phyloP scores from a whole-genome alignment of 2,329 filamentous ascomycete species.

The Plectosphaerella plurivora region DNA sequence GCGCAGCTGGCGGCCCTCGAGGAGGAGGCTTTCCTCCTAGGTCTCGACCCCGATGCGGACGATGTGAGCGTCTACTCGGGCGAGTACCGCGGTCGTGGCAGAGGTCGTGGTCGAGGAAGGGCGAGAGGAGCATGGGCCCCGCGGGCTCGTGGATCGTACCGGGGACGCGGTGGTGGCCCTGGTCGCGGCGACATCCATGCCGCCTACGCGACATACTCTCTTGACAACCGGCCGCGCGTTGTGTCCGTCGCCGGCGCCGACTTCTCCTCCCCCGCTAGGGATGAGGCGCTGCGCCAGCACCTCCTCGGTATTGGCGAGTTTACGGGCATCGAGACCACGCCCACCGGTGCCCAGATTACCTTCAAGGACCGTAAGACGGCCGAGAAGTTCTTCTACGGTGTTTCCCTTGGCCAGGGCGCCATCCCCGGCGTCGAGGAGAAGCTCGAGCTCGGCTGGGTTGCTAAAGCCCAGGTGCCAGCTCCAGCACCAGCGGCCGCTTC shows the following conservation, averaged over 20 bases:
- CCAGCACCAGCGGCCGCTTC: constrained; percentile 7
- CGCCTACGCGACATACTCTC: constrained; percentile 58
- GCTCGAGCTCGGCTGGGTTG: constrained; percentile 62
- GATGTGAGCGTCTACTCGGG: constrained; percentile 20
- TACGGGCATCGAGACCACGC: constrained; percentile 47
- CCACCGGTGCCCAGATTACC: constrained; percentile 47
- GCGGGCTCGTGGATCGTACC: constrained; percentile 3
- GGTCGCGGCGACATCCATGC: constrained; percentile 42
- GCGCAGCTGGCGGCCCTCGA: constrained; percentile 70
- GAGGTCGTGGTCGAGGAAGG: constrained; percentile 35
- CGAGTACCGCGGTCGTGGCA: constrained; percentile 27
- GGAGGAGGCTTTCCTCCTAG: constrained; percentile 65
- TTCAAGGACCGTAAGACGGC: constrained; percentile 68
- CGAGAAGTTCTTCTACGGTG: constrained; percentile 61
- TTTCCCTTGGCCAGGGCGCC: constrained; percentile 40
- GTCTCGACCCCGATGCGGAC: constrained; percentile 55
- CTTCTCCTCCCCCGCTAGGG: constrained; percentile 56
- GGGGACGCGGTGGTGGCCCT: constrained; percentile 28
- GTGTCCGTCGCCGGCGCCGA: constrained; percentile 61
- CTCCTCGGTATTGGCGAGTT: constrained; percentile 64
- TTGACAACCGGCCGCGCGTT: constrained; percentile 72
- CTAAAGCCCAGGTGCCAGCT: constrained; percentile 19
- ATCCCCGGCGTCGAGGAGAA: constrained; percentile 60
- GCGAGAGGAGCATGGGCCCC: constrained; percentile 27
- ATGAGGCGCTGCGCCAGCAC: constrained; percentile 68